These are phyloP conservation scores for Sinapis alba DNA, from an alignment of 441 rosid genomes.

Conservation along the genomic window DNA sequence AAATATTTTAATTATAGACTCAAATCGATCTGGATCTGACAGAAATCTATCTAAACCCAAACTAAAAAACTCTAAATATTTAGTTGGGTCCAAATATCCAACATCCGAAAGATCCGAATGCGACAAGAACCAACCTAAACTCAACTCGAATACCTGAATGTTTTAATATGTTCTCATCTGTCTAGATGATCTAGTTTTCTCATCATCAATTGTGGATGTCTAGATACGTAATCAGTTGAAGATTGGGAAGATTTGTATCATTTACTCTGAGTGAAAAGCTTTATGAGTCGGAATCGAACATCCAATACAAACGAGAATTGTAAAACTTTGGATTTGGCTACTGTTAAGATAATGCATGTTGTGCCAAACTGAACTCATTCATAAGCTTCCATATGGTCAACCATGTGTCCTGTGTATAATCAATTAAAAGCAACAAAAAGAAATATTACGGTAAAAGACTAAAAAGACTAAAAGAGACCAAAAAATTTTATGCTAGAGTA, in stretches of 20 bases:
- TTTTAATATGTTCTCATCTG: too few species aligned
- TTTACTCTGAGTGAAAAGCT: not conserved
- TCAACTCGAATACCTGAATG: too few species aligned
- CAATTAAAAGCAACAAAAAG: not conserved
- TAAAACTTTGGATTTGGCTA: not conserved
- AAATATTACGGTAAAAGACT: not conserved
- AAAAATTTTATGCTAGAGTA: not conserved
- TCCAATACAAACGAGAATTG: slow-evolving; percentile 13
- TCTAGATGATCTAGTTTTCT: not conserved
- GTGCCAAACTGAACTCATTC: slow-evolving; percentile 23
- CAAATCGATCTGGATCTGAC: too few species aligned
- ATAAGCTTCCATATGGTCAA: slow-evolving; percentile 21
- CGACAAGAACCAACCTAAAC: too few species aligned
- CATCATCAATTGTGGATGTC: not conserved
- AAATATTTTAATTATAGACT: too few species aligned
- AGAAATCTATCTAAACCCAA: too few species aligned
- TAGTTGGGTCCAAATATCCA: too few species aligned
- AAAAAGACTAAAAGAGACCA: slow-evolving; percentile 1
- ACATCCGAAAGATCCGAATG: too few species aligned
- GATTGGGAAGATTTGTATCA: not conserved
- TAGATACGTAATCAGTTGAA: not conserved
- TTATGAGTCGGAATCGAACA: not conserved
- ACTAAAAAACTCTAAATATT: too few species aligned
- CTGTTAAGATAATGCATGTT: not conserved
- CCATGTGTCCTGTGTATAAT: slow-evolving; percentile 2